Base-by-base conservation (phyloP, 371 early-diverging fungal species). In the Catenaria anguillulae region DNA sequence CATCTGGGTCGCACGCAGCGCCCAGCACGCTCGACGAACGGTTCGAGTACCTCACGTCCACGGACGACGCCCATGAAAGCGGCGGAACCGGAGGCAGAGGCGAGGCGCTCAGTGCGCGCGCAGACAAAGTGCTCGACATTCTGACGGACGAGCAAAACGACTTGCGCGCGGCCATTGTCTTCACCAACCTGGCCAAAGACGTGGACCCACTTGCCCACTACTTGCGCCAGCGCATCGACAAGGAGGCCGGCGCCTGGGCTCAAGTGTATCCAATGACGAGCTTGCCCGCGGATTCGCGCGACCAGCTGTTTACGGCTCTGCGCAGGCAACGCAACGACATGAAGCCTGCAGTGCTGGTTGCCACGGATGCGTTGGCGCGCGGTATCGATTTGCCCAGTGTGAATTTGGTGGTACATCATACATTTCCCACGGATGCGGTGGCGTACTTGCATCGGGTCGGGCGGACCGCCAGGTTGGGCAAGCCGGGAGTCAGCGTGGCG, bases 371-470 rank as follows among this genome's bases (percentile, higher is more conserved):
- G 0, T 72, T 98, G 58, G 87, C 97, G 5, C 88, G 99, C 60
- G 99, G 99, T 55, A 92, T 99, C 70, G 99, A 99, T 73, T 86
- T 93, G 67, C 77, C 80, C n/a, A 92, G 95, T 68, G 97, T 99
- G 60, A 91, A 87, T 64, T 75, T 97, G 66, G 98, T 98, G 33
- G 82, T 99, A 69, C 98, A 99, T 74, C 97, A 89, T 68, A 98
- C 97, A 68, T 76, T 98, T 64, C 97, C 98, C 2, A 84, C 90
- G 0, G 95, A 93, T 63, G 81, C 82, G 21, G 97, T 95, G 67
- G 95, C 97, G 0, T 99, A 99, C 68, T 76, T 98, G 43, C 99
- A 99, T 70, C 85, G 99, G 63, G 95, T 99, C 65, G 99, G 99
- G 19, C 84, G 99, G 67, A 97, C 99, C 0, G 99, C 99, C 36